Conservation (phyloP, 371 early-diverging fungal genomes). For the Mortierella polycephala region DNA sequence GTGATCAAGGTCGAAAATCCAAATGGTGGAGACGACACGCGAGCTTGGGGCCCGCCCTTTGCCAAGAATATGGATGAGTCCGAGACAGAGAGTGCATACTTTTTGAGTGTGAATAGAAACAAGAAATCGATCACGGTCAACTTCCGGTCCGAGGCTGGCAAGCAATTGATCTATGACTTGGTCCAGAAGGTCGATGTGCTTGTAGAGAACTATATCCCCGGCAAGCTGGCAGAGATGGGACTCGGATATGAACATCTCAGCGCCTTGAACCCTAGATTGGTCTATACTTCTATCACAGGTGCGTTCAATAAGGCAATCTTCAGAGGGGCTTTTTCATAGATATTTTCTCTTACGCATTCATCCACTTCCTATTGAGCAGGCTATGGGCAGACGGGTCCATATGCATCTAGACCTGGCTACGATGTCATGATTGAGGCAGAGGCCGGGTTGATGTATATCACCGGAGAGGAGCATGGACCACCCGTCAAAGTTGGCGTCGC, state of each 20-base stretch:
- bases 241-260: constrained; percentile 79
- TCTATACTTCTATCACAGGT: constrained; percentile 91
- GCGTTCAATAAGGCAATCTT: neutral
- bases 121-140: constrained; percentile 90
- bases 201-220: constrained; percentile 93
- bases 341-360: neutral
- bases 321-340: neutral
- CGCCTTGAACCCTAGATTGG: constrained; percentile 77
- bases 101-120: constrained; percentile 91
- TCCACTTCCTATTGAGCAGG: constrained; percentile 51
- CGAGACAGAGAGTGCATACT: constrained; percentile 84
- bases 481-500: constrained; percentile 97
- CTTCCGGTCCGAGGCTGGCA: constrained; percentile 77
- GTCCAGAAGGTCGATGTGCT: constrained; percentile 80
- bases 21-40: constrained; percentile 85
- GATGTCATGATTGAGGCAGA: constrained; percentile 95
- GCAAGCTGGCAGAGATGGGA: constrained; percentile 81
- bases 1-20: constrained; percentile 92
- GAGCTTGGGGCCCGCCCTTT: constrained; percentile 87
- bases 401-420: constrained; percentile 83
- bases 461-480: constrained; percentile 82
- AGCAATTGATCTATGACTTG: constrained; percentile 72
- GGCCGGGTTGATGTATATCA: constrained; percentile 95
- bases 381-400: constrained; percentile 92
- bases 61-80: constrained; percentile 57